Conservation (phyloP, 768 basidiomycete genomes). For the Boletus coccyginus region DNA sequence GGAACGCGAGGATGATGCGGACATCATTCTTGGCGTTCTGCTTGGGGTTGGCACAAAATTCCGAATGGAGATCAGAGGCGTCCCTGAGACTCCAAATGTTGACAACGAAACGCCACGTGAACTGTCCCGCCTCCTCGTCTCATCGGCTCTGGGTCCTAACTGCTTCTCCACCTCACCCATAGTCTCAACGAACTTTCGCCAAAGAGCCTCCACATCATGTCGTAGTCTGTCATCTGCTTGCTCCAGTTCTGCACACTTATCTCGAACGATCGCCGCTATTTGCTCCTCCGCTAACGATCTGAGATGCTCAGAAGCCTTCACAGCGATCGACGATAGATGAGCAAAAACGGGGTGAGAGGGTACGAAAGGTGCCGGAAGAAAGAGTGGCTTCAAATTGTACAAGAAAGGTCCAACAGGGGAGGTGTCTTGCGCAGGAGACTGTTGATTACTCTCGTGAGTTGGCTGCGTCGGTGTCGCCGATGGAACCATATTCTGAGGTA, state of each 20-base stretch:
- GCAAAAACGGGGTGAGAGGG: conserved; percentile 71
- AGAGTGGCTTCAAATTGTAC: conserved; percentile 55
- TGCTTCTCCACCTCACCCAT: conserved; percentile 44
- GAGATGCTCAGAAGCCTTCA: conserved; percentile 49
- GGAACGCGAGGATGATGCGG: conserved; percentile 37
- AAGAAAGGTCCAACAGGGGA: conserved; percentile 38
- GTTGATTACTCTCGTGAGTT: conserved; percentile 27
- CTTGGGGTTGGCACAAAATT: conserved; percentile 54
- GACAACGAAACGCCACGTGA: conserved; percentile 19
- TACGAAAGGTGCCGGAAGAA: conserved; percentile 74
- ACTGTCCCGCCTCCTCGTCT: conserved; percentile 20
- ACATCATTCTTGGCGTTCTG: conserved; percentile 35
- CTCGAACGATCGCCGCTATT: conserved; percentile 48
- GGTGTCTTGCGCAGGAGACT: conserved; percentile 20
- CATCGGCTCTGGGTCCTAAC: conserved; percentile 17
- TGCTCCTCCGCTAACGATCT: conserved; percentile 59
- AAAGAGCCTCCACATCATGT: conserved; percentile 58
- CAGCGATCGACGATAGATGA: conserved; percentile 60
- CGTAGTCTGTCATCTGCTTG: conserved; percentile 52
- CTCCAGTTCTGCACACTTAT: conserved; percentile 56
- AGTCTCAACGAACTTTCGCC: conserved; percentile 55
- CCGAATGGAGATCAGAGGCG: conserved; percentile 42
- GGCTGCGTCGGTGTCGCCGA: conserved; percentile 28
- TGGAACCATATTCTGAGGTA: conserved; percentile 30
- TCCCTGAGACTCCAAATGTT: conserved; percentile 25